Percentiles rank a stretch among this genome's conserved stretches.
phyloP scores from a whole-genome alignment of 345 rosid species.

The Fremontodendron californicum region DNA sequence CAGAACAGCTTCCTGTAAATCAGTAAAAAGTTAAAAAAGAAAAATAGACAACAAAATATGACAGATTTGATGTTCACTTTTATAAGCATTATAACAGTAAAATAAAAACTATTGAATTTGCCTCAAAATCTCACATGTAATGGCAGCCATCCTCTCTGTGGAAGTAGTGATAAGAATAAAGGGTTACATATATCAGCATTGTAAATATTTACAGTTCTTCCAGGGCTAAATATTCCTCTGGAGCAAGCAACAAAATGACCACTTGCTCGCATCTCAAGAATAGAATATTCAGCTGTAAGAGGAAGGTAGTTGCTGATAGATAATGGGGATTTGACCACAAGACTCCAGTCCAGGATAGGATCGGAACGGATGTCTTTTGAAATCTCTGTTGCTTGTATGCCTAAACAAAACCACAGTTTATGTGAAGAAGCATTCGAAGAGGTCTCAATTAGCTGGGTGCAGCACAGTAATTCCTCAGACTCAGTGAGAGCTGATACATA shows the following conservation, averaged over 20 bases:
- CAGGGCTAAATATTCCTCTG: conserved; percentile 65
- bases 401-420: conserved; percentile 76
- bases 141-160: conserved; percentile 88
- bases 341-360: conserved; percentile 88
- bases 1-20: conserved; percentile 77
- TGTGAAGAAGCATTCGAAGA: conserved; percentile 51
- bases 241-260: conserved; percentile 59
- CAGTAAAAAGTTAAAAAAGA: conserved; percentile 8
- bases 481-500: conserved; percentile 65
- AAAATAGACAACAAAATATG: conserved; percentile 9
- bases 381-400: conserved; percentile 69
- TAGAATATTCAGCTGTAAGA: conserved; percentile 72
- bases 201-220: conserved; percentile 67
- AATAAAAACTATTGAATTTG: conserved; percentile 1
- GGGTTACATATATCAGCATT: conserved; percentile 68
- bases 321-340: conserved; percentile 80
- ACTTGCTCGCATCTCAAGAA: conserved; percentile 63
- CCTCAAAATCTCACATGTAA: conserved; percentile 46
- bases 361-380: conserved; percentile 70
- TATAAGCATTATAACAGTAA: not conserved
- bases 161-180: conserved; percentile 70
- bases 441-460: conserved; percentile 54
- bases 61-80: not conserved
- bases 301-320: conserved; percentile 82
- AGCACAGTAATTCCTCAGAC: conserved; percentile 65